phyloP scores from a whole-genome alignment of 768 basidiomycete species.

The Hemileccinum rubropunctum region DNA sequence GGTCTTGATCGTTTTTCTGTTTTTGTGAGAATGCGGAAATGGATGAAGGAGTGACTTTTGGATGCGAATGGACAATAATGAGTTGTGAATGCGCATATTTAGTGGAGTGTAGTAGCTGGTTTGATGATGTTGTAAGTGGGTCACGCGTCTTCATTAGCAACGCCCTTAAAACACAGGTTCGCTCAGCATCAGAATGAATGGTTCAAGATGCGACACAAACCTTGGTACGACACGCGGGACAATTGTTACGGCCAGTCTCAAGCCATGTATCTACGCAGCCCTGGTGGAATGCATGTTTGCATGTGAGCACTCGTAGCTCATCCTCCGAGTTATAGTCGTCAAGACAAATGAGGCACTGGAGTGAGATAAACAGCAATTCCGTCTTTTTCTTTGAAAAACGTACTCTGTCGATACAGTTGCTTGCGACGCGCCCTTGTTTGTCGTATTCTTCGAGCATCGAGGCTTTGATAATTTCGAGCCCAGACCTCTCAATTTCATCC shows the following conservation, averaged over 20 bases:
- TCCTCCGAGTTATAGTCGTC: constrained; percentile 81
- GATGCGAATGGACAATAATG: constrained; percentile 1
- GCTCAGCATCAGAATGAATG: neutral
- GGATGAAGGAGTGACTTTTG: constrained; percentile 18
- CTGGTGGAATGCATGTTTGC: constrained; percentile 90
- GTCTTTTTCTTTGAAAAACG: constrained; percentile 25
- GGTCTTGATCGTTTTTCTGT: constrained; percentile 9
- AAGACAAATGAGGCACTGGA: constrained; percentile 80
- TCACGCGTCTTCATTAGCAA: constrained; percentile 18
- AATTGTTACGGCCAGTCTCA: constrained; percentile 81
- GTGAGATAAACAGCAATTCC: neutral
- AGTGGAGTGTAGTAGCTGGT: neutral
- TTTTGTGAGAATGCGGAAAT: constrained; percentile 11
- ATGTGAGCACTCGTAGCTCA: constrained; percentile 75
- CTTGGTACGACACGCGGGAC: constrained; percentile 85
- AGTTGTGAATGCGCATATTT: neutral
- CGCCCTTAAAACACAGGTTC: constrained; percentile 18
- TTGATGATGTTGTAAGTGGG: constrained; percentile 6
- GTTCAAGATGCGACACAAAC: constrained; percentile 35
- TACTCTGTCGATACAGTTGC: constrained; percentile 81
- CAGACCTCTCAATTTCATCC: constrained; percentile 84
- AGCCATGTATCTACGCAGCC: constrained; percentile 89
- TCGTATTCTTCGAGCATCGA: constrained; percentile 48
- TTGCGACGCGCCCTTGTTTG: constrained; percentile 59
- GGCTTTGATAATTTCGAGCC: constrained; percentile 71